A percentile compares a stretch with the other conserved stretches of the same genome.
Evolutionary conservation across 2,329 filamentous ascomycete genomes (phyloP).

Genomic region (Fusarium pininemorale): DNA sequence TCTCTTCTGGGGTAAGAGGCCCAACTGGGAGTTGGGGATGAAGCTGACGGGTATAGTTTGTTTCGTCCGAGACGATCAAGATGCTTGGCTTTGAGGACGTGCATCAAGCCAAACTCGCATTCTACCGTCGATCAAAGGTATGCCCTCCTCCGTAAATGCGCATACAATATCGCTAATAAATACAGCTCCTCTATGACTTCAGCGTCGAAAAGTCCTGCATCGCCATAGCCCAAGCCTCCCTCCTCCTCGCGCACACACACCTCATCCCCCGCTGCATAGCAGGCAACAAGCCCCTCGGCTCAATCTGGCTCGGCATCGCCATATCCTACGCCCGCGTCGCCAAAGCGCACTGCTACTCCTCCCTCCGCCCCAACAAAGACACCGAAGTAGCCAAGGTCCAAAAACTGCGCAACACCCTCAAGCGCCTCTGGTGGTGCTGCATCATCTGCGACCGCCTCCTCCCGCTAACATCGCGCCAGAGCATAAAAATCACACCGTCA

Average conservation of each 20-base stretch:
- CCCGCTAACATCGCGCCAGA: conserved; percentile 35
- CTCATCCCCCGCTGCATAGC: conserved; percentile 38
- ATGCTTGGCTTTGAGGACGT: conserved; percentile 35
- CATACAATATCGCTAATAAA: accelerated
- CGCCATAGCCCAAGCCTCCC: conserved; percentile 37
- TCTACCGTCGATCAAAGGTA: conserved; percentile 38
- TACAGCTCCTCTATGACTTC: conserved; percentile 39
- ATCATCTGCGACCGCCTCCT: conserved; percentile 38
- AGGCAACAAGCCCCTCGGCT: conserved; percentile 39
- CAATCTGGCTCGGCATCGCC: conserved; percentile 40
- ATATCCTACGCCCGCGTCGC: conserved; percentile 40
- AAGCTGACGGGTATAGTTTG: conserved; percentile 19
- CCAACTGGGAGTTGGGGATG: accelerated
- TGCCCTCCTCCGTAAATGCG: accelerated
- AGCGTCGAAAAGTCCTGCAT: conserved; percentile 37
- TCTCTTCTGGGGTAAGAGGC: conserved; percentile 29
- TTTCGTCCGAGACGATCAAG: conserved; percentile 30
- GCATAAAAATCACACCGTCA: conserved; percentile 36
- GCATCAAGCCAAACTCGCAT: conserved; percentile 37
- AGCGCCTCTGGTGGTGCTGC: conserved; percentile 41
- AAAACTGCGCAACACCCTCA: conserved; percentile 35
- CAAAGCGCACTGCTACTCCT: conserved; percentile 37
- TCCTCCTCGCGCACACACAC: conserved; percentile 38
- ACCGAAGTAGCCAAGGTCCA: conserved; percentile 12
- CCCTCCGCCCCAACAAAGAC: conserved; percentile 6